phyloP scores from a whole-genome alignment of 2,329 filamentous ascomycete genomes.

The Hirsutella rhossiliensis region DNA sequence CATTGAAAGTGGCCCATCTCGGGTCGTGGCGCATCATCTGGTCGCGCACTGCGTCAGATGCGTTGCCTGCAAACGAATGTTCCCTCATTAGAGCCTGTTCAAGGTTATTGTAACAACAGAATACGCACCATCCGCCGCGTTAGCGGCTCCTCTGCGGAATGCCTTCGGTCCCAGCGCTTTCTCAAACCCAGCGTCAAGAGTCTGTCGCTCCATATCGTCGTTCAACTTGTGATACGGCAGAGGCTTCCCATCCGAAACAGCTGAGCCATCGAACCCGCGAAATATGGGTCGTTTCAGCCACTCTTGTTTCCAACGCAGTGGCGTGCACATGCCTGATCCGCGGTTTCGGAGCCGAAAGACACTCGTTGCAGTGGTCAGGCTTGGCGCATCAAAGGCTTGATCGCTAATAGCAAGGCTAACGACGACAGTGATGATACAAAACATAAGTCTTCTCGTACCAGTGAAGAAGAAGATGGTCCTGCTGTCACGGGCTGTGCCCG shows the following conservation, averaged over 20 bases:
- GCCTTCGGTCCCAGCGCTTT: neutral
- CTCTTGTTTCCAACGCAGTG: neutral
- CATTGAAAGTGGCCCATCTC: neutral
- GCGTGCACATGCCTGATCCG: neutral
- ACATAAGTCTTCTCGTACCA: conserved; percentile 12
- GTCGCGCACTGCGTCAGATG: neutral
- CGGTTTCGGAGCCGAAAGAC: neutral
- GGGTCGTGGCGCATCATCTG: neutral
- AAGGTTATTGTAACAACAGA: neutral
- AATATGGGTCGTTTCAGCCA: conserved; percentile 2
- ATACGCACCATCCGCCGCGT: neutral
- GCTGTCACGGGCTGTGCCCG: too few relatives aligned
- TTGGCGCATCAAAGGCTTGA: neutral
- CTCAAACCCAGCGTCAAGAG: neutral
- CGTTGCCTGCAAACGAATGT: neutral
- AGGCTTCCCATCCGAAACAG: neutral
- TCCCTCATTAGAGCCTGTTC: neutral
- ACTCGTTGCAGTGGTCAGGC: neutral
- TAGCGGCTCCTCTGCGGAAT: neutral
- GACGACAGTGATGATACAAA: conserved; percentile 12
- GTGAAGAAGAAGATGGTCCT: conserved; percentile 17
- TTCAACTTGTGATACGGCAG: neutral
- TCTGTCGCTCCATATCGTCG: neutral
- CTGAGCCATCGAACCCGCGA: neutral
- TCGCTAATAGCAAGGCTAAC: too few relatives aligned